phyloP scores from a whole-genome alignment of 2,329 filamentous ascomycete species.

The Myotisia sp. region DNA sequence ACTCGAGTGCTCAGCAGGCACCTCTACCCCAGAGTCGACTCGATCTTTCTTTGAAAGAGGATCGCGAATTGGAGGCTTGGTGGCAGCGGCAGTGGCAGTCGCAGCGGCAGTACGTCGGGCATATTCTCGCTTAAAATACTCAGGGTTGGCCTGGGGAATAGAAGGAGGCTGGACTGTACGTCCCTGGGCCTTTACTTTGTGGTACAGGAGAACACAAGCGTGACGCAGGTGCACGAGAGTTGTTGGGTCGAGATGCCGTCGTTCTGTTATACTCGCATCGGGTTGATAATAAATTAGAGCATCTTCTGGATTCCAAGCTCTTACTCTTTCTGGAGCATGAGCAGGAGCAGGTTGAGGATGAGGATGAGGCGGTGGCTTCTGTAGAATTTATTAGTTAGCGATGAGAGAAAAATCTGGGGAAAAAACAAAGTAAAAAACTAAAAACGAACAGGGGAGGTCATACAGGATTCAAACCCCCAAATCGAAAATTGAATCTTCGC shows the following conservation, averaged over 20 bases:
- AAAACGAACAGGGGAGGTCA: neutral
- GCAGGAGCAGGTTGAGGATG: neutral
- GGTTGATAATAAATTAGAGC: constrained; percentile 1
- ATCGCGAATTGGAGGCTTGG: neutral
- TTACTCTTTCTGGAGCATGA: neutral
- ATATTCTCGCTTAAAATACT: constrained; percentile 1
- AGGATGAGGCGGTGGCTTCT: constrained; percentile 1
- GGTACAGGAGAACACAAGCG: constrained; percentile 3
- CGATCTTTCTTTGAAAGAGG: neutral
- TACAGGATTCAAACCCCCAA: neutral
- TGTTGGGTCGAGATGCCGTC: constrained; percentile 8
- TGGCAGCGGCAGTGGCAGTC: neutral
- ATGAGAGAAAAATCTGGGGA: neutral
- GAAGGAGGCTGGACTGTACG: neutral
- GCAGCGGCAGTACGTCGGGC: neutral
- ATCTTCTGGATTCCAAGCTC: constrained; percentile 3
- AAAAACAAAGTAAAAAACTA: neutral
- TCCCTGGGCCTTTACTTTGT: neutral
- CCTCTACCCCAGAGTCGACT: neutral
- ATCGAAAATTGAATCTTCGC: constrained; percentile 3
- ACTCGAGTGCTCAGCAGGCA: neutral
- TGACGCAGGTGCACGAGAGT: constrained; percentile 7
- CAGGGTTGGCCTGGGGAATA: neutral
- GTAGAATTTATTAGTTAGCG: no score
- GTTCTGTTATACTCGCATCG: constrained; percentile 2